A percentile compares a stretch with the other conserved stretches of the same genome.
Evolutionary conservation across 208 protist genomes (phyloP).

Genomic region (Leishmania gerbilli): DNA sequence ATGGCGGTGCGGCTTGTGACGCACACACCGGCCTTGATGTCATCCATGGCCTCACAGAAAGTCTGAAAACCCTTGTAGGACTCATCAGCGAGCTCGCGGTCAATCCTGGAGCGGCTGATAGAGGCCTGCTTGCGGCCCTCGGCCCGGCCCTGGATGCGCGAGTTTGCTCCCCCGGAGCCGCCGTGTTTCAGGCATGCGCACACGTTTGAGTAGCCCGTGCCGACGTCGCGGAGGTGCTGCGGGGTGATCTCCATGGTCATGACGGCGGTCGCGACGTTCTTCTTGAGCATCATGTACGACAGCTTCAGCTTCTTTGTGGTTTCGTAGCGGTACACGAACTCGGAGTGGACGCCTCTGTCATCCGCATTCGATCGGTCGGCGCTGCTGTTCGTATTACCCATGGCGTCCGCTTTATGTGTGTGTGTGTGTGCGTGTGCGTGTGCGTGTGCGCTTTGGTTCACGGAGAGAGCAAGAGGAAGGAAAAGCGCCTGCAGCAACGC

Average conservation of each 20-base stretch:
- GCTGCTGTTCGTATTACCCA: slow-evolving; percentile 21
- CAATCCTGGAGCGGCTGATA: background rate
- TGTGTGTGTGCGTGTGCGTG: background rate
- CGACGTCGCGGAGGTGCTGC: slow-evolving; percentile 20
- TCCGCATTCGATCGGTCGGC: slow-evolving; percentile 1
- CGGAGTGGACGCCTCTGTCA: slow-evolving; percentile 12
- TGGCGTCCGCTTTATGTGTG: background rate
- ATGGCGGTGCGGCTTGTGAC: slow-evolving; percentile 14
- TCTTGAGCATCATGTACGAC: slow-evolving; percentile 15
- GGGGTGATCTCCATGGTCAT: slow-evolving; percentile 20
- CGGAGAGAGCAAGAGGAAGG: background rate
- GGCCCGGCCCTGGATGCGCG: background rate
- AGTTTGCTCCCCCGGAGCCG: slow-evolving; percentile 8
- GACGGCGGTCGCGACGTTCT: slow-evolving; percentile 2
- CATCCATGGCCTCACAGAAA: slow-evolving; percentile 27
- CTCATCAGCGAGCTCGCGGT: slow-evolving; percentile 23
- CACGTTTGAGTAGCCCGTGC: slow-evolving; percentile 23
- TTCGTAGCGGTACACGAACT: slow-evolving; percentile 27
- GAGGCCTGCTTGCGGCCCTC: background rate
- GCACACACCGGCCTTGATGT: slow-evolving; percentile 8
- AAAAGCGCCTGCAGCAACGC: background rate
- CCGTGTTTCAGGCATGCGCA: slow-evolving; percentile 31
- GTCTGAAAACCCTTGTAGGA: slow-evolving; percentile 12
- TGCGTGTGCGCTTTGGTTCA: background rate
- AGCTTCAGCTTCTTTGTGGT: slow-evolving; percentile 41